phyloP scores from a whole-genome alignment of 192 early-diverging fungal genomes.

The Backusella tarrabulga region DNA sequence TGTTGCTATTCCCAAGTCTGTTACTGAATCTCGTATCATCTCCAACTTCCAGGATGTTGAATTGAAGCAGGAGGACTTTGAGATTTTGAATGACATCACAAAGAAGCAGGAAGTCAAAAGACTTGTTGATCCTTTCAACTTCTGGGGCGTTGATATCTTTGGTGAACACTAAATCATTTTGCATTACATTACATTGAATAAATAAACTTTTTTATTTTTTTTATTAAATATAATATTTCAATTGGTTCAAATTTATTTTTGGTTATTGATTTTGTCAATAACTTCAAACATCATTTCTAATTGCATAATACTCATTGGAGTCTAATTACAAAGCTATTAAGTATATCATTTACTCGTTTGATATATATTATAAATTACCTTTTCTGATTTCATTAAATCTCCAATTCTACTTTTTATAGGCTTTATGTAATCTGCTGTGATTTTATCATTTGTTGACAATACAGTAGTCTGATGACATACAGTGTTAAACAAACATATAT shows the following conservation, averaged over 20 bases:
- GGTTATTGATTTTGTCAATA: background rate
- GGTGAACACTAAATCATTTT: conserved; percentile 1
- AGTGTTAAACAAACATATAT: background rate
- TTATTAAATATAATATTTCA: background rate
- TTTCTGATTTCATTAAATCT: background rate
- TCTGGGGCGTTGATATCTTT: conserved; percentile 18
- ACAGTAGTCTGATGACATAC: background rate
- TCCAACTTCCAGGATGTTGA: conserved; percentile 20
- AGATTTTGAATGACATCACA: background rate
- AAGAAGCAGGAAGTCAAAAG: background rate
- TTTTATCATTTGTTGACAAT: background rate
- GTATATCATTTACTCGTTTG: background rate
- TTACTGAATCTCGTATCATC: conserved; percentile 42
- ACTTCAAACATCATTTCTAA: background rate
- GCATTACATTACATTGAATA: background rate
- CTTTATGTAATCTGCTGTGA: background rate
- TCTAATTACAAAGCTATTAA: background rate
- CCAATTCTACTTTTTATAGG: background rate
- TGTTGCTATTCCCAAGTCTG: conserved; percentile 81
- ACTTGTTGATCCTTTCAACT: conserved; percentile 5
- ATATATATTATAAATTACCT: background rate
- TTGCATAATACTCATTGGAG: background rate
- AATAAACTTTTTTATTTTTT: background rate
- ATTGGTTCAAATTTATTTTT: background rate
- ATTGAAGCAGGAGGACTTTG: conserved; percentile 15